Percentiles rank a stretch among this genome's conserved stretches.
Conservation (phyloP, 2,329 filamentous ascomycete species). For the Pseudogymnoascus sp. region DNA sequence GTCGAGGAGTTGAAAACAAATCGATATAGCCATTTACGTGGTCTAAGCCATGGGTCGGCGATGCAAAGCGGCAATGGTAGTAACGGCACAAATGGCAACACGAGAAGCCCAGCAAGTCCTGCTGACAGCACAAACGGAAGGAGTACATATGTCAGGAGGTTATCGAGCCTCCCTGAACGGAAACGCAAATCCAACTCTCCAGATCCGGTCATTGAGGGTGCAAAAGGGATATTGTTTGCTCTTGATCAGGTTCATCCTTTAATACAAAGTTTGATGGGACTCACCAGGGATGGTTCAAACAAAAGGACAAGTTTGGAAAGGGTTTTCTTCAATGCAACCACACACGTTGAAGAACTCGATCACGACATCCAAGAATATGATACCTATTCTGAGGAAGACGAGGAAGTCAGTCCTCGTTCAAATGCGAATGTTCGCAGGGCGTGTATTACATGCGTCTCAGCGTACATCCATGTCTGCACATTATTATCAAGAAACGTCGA, state of each 20-base stretch:
- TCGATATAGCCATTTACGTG: conserved; percentile 59
- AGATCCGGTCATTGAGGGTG: conserved; percentile 56
- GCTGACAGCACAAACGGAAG: conserved; percentile 40
- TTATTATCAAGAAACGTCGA: conserved; percentile 55
- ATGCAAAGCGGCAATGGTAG: conserved; percentile 43
- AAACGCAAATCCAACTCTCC: conserved; percentile 53
- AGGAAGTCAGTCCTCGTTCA: conserved; percentile 41
- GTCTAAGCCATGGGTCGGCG: conserved; percentile 60
- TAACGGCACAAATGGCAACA: conserved; percentile 20
- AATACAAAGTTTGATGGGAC: conserved; percentile 57
- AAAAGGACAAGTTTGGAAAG: conserved; percentile 59
- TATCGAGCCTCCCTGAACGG: conserved; percentile 57
- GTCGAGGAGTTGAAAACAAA: conserved; percentile 56
- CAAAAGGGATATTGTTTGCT: conserved; percentile 59
- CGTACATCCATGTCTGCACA: conserved; percentile 58
- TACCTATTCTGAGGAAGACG: conserved; percentile 41
- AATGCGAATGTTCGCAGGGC: conserved; percentile 59
- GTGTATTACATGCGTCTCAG: conserved; percentile 55
- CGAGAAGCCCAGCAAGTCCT: conserved; percentile 49
- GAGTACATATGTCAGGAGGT: conserved; percentile 53
- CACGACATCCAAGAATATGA: conserved; percentile 58
- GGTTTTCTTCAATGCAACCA: conserved; percentile 61
- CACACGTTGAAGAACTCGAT: conserved; percentile 58
- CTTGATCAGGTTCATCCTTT: conserved; percentile 62
- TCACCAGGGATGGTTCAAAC: conserved; percentile 52